These are phyloP conservation scores for Aspergillus eucalypticola DNA, from an alignment of 2,329 filamentous ascomycete species.

Conservation along the genomic window DNA sequence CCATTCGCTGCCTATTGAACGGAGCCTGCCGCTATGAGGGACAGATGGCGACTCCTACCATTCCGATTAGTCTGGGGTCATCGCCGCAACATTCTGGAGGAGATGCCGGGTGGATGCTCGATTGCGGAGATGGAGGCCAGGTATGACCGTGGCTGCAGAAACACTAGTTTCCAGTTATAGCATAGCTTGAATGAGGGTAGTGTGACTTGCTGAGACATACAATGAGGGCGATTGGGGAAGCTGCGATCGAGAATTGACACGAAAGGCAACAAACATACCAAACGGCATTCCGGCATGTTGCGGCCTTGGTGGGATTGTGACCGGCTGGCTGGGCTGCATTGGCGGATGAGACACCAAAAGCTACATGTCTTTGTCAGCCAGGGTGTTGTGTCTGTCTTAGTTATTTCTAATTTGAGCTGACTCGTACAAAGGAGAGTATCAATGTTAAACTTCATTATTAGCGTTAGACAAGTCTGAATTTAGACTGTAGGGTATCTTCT, in stretches of 20 bases:
- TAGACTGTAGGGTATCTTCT: slow-evolving; percentile 1
- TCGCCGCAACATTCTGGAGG: not conserved
- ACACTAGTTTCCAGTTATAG: not conserved
- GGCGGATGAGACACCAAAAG: too few species aligned
- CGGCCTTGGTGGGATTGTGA: too few species aligned
- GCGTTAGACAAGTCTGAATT: not conserved
- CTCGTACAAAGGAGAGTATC: not conserved
- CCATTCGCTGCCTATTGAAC: too few species aligned
- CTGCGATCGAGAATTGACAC: too few species aligned
- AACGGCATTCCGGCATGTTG: too few species aligned
- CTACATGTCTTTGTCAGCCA: too few species aligned
- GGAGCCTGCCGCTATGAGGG: not conserved
- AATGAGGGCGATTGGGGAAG: too few species aligned
- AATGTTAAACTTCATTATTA: not conserved
- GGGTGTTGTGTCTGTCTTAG: too few species aligned
- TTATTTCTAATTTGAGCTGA: not conserved
- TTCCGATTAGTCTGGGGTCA: not conserved
- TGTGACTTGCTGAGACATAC: too few species aligned
- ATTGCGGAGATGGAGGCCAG: not conserved
- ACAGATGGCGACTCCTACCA: not conserved
- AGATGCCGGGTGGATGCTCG: not conserved
- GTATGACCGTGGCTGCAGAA: not conserved
- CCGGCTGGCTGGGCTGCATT: too few species aligned
- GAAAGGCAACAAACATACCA: too few species aligned
- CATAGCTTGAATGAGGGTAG: too few species aligned